These are phyloP conservation scores for Durio zibethinus DNA, from an alignment of 345 rosid species.

Conservation along the genomic window DNA sequence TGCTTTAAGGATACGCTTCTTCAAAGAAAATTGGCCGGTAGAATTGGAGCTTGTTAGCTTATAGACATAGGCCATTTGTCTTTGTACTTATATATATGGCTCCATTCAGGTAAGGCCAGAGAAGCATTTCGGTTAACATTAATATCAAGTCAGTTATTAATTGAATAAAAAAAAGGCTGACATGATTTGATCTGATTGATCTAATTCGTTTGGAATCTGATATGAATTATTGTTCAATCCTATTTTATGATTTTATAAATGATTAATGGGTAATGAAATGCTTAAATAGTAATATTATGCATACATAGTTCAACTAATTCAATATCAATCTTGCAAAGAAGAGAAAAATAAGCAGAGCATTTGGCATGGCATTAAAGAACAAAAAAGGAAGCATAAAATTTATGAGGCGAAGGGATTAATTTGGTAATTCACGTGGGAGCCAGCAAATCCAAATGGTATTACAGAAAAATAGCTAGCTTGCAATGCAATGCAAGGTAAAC, in stretches of 20 bases:
- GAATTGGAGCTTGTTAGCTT: not conserved
- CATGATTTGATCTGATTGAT: not conserved
- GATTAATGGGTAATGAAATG: not conserved
- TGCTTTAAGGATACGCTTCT: slow-evolving; percentile 33
- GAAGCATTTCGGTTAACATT: not conserved
- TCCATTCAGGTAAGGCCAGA: not conserved
- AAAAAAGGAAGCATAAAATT: slow-evolving; percentile 10
- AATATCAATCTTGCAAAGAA: too few species aligned
- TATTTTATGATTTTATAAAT: not conserved
- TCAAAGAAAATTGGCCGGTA: slow-evolving; percentile 21
- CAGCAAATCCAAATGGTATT: slow-evolving; percentile 27
- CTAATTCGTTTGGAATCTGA: not conserved
- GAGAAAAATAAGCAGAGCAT: not conserved
- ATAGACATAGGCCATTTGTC: not conserved
- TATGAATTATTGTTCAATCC: not conserved
- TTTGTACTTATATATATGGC: not conserved
- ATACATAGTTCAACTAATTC: too few species aligned
- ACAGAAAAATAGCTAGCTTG: slow-evolving; percentile 16
- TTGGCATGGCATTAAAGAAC: not conserved
- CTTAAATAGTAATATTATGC: too few species aligned
- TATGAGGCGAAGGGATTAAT: slow-evolving; percentile 12
- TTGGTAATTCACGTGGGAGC: slow-evolving; percentile 21
- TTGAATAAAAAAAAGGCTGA: too few species aligned
- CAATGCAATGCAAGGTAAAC: slow-evolving; percentile 25
- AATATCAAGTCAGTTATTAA: not conserved